Base-by-base conservation (phyloP, 495 filamentous ascomycete genomes). In the Xylaria palmicola region DNA sequence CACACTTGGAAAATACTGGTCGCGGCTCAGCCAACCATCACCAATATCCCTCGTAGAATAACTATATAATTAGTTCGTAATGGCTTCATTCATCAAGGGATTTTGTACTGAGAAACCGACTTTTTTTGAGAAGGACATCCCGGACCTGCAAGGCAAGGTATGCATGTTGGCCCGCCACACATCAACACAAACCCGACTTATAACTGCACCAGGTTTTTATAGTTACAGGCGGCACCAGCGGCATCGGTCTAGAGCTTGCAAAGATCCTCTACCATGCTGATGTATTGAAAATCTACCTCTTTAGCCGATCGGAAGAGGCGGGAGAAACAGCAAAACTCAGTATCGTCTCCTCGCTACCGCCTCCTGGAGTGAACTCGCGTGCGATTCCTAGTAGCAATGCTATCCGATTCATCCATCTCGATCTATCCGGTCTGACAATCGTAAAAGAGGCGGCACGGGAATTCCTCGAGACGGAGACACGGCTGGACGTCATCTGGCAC, bases 401-500 rank as follows among this genome's bases (percentile, higher is more conserved):
- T 4, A 19, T n/a, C 6, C 43, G 26, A 45, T 26, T 26, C 19
- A 19, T 45, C 7, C 17, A 6, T 13, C 1, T 45, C 6, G 43
- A 45, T 26, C 15, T 45, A 8, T 22, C 19, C n/a, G n/a, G 13
- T n/a, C 39, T 19, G 15, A 6, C 13, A 41, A 41, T 13, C 15
- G n/a, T 41, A 7, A 41, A 19, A 41, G 39, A 41, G 13, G 39
- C 13, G n/a, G 39, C n/a, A 1, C 39, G 19, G n/a, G n/a, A 3
- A 41, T 41, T 41, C 39, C 64, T 70, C 1, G 44, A 59, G 0
- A 57, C 67, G 29, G 79, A 84, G 65, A 59, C 64, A 4, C 65
- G 76, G 6, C 72, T 86, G 0, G 79, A 86, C 59, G 78, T 83
- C 4, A 68, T 86, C 0, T 83, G 70, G 65, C 82, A 85, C 62